phyloP scores from a whole-genome alignment of 306 rosid species.

The Pyrus communis region DNA sequence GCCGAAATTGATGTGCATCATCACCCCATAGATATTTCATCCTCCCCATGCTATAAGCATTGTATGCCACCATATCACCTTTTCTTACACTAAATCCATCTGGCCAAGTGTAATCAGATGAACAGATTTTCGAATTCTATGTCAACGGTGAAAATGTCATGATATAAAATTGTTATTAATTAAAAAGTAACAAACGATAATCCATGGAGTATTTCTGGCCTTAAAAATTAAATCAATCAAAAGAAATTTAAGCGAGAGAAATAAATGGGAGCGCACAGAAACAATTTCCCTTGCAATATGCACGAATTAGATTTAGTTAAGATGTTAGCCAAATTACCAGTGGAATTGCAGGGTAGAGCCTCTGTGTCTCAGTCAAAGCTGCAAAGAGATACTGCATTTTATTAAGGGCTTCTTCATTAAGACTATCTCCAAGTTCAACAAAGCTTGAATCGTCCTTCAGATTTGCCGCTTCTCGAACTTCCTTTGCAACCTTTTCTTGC shows the following conservation, averaged over 20 bases:
- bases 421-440: slow-evolving; percentile 24
- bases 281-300: background rate
- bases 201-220: background rate
- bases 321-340: slow-evolving; percentile 19
- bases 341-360: slow-evolving; percentile 59
- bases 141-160: too few species aligned
- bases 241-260: too few species aligned
- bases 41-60: slow-evolving; percentile 28
- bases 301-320: background rate
- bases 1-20: slow-evolving; percentile 27
- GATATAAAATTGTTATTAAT: background rate
- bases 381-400: slow-evolving; percentile 54
- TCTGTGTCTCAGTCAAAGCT: slow-evolving; percentile 43
- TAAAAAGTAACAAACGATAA: too few species aligned
- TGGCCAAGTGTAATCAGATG: slow-evolving; percentile 14
- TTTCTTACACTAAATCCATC: slow-evolving; percentile 20
- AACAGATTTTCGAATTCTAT: slow-evolving; percentile 10
- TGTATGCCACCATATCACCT: slow-evolving; percentile 8
- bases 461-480: slow-evolving; percentile 31
- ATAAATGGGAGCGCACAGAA: too few species aligned
- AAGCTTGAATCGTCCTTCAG: background rate
- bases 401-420: slow-evolving; percentile 37
- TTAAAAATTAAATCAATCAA: too few species aligned
- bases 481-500: slow-evolving; percentile 45
- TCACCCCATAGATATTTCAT: slow-evolving; percentile 32